A percentile compares a stretch with the other conserved stretches of the same genome.
Conservation (phyloP, 176 grass and related monocot genomes). For the Avena sativa region DNA sequence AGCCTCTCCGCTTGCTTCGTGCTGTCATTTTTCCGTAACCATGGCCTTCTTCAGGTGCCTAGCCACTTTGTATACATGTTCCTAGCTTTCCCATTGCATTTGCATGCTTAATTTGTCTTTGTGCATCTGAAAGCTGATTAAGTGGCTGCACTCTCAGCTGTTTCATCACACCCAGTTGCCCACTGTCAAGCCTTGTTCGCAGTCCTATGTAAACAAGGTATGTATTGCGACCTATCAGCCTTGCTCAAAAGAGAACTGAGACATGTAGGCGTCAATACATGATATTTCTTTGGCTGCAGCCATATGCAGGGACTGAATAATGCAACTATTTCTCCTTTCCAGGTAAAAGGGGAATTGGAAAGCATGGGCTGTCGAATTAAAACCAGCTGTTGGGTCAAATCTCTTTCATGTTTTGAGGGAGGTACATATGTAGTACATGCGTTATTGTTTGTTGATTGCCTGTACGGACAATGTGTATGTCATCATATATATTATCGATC, state of each 20-base stretch:
- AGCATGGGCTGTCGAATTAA: constrained; percentile 14
- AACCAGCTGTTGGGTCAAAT: neutral
- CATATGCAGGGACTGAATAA: neutral
- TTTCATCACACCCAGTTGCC: neutral
- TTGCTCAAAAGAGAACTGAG: neutral
- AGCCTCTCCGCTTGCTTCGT: no score
- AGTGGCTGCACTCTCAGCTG: neutral
- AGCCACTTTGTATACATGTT: neutral
- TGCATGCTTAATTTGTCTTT: neutral
- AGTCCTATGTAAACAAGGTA: constrained; percentile 25
- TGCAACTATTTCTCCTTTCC: neutral
- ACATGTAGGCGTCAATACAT: neutral
- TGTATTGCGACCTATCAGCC: neutral
- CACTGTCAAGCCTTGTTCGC: neutral
- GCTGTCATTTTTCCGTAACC: constrained; percentile 6
- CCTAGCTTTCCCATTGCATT: neutral
- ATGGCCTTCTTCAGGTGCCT: constrained; percentile 23
- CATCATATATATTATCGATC: neutral
- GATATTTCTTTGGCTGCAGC: neutral
- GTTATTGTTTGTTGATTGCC: neutral
- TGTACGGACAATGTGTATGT: neutral
- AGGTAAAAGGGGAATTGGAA: constrained; percentile 6
- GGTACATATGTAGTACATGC: neutral
- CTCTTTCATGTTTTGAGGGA: constrained; percentile 4
- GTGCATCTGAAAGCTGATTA: neutral